Evolutionary conservation across 179 eudicot species (phyloP).

Genomic region (Pouteria campechiana): DNA sequence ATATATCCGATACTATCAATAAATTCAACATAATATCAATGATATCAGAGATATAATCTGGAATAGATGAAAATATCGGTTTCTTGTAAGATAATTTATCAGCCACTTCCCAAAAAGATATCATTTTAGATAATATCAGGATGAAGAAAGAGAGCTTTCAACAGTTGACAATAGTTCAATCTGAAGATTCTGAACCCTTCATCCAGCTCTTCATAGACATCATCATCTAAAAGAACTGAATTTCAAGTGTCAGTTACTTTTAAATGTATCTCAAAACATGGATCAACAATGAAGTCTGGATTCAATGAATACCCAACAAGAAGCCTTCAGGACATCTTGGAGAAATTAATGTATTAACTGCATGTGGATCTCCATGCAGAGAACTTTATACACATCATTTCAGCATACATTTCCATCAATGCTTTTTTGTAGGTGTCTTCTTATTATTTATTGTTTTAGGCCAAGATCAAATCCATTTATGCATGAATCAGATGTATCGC

Average conservation of each 20-base stretch:
- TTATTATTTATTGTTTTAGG: too few species aligned
- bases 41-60: too few species aligned
- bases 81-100: too few species aligned
- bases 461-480: too few species aligned
- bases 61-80: too few species aligned
- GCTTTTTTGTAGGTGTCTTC: too few species aligned
- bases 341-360: constrained; percentile 86
- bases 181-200: constrained; percentile 87
- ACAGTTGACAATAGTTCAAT: constrained; percentile 58
- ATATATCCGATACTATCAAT: too few species aligned
- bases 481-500: too few species aligned
- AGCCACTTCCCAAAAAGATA: too few species aligned
- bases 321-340: constrained; percentile 40
- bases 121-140: too few species aligned
- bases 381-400: constrained; percentile 94
- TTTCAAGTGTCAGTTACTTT: background rate
- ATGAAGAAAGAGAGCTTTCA: constrained; percentile 80
- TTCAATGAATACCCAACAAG: constrained; percentile 43
- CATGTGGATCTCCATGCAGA: constrained; percentile 93
- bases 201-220: constrained; percentile 66
- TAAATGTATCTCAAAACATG: background rate
- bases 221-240: constrained; percentile 90
- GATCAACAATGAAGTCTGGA: background rate
- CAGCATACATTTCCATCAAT: constrained; percentile 66
- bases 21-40: too few species aligned